These are phyloP conservation scores for Ormosia emarginata DNA, from an alignment of 306 rosid genomes.

Conservation along the genomic window DNA sequence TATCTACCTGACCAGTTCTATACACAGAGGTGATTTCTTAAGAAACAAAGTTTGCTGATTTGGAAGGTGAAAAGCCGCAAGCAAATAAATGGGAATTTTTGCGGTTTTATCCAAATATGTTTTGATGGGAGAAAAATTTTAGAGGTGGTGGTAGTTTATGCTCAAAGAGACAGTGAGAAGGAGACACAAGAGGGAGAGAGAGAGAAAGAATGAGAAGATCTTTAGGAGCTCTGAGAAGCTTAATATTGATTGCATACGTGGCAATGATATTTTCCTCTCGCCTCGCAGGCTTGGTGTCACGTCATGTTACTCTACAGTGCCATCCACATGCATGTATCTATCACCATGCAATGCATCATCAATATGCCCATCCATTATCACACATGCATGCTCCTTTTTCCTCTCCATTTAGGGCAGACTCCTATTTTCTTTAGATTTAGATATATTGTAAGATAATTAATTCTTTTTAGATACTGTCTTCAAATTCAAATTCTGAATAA, in stretches of 20 bases:
- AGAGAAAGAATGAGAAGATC: conserved; percentile 53
- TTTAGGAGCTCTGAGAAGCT: conserved; percentile 42
- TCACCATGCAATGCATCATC: background rate
- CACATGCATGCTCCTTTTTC: background rate
- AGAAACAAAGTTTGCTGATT: background rate
- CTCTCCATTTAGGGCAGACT: no score
- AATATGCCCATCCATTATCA: background rate
- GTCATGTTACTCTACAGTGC: conserved; percentile 20
- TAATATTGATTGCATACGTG: conserved; percentile 55
- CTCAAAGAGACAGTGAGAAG: background rate
- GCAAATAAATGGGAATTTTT: background rate
- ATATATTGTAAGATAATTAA: no score
- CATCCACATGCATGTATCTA: background rate
- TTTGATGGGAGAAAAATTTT: background rate
- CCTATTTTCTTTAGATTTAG: no score
- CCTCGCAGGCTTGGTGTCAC: conserved; percentile 26
- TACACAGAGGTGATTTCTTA: background rate
- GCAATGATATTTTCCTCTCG: conserved; percentile 81
- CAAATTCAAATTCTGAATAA: no score
- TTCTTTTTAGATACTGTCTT: no score
- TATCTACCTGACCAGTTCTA: conserved; percentile 16
- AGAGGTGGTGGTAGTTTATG: conserved; percentile 36
- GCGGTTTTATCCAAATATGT: background rate
- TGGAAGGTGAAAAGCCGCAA: background rate
- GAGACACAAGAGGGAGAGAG: background rate